These are phyloP conservation scores for Conringia planisiliqua DNA, from an alignment of 345 rosid species.

Conservation along the genomic window DNA sequence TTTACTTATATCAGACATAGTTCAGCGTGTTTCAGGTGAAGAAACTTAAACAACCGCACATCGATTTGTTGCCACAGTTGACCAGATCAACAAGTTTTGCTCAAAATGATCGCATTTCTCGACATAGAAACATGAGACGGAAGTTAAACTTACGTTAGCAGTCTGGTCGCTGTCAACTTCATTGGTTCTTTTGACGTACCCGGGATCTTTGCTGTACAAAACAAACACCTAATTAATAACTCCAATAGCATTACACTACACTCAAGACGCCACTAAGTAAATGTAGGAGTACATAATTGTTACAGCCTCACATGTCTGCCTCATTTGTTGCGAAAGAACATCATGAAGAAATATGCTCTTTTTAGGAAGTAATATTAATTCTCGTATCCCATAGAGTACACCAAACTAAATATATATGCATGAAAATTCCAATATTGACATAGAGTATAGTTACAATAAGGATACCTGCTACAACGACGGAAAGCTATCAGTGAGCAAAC, in stretches of 20 bases:
- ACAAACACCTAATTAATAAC: constrained; percentile 6
- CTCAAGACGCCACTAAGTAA: not conserved
- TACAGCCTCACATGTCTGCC: constrained; percentile 7
- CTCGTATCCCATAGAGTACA: not conserved
- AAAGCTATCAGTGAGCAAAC: constrained; percentile 58
- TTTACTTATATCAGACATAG: not conserved
- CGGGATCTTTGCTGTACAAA: constrained; percentile 85
- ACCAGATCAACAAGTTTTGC: not conserved
- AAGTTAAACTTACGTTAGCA: constrained; percentile 10
- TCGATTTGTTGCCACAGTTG: no score
- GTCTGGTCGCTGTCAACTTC: constrained; percentile 36
- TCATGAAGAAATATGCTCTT: not conserved
- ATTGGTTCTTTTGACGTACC: constrained; percentile 53
- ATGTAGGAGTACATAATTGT: not conserved
- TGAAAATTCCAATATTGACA: not conserved
- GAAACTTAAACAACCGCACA: not conserved
- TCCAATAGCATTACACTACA: not conserved
- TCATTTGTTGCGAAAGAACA: not conserved
- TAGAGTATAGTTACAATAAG: constrained; percentile 2
- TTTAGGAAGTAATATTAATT: not conserved
- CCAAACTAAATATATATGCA: not conserved
- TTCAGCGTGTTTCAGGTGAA: not conserved
- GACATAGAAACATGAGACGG: constrained; percentile 2
- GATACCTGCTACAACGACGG: constrained; percentile 77
- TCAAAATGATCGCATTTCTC: not conserved